phyloP scores from a whole-genome alignment of 148 eudicot species.

The Suaeda aralocaspica region DNA sequence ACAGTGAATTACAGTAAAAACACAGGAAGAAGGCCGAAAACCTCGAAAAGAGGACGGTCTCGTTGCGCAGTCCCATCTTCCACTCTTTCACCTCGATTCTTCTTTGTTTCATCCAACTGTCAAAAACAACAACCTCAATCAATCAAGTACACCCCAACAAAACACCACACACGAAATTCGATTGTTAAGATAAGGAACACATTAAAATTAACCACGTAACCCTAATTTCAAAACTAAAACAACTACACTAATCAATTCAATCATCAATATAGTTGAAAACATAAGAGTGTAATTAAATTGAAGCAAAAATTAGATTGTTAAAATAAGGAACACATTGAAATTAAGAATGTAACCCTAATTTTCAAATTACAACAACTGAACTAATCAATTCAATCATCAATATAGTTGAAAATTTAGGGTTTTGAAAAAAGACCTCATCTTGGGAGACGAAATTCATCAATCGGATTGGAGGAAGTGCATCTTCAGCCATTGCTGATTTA shows the following conservation, averaged over 20 bases:
- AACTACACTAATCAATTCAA: neutral
- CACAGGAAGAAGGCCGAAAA: slow-evolving; percentile 2
- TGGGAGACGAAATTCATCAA: slow-evolving; percentile 86
- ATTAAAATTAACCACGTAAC: no score
- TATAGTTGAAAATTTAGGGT: neutral
- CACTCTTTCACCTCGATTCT: slow-evolving; percentile 65
- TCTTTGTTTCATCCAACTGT: slow-evolving; percentile 76
- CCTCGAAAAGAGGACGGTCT: slow-evolving; percentile 90
- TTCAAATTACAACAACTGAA: no score
- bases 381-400: neutral
- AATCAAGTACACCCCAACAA: neutral
- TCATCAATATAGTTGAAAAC: neutral
- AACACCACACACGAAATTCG: no score
- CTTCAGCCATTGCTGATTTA: slow-evolving; percentile 50
- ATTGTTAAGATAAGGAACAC: no score
- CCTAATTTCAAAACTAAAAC: no score
- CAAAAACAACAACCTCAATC: slow-evolving; percentile 11
- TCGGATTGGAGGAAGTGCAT: slow-evolving; percentile 44
- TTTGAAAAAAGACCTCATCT: slow-evolving; percentile 46
- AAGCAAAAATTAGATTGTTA: no score
- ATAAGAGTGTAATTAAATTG: no score
- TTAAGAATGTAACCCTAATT: no score
- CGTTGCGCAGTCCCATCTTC: slow-evolving; percentile 99
- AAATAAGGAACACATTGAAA: no score
- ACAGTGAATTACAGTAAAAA: neutral